Conservation (phyloP, 1,284 basidiomycete species). For the Ustilago loliicola region DNA sequence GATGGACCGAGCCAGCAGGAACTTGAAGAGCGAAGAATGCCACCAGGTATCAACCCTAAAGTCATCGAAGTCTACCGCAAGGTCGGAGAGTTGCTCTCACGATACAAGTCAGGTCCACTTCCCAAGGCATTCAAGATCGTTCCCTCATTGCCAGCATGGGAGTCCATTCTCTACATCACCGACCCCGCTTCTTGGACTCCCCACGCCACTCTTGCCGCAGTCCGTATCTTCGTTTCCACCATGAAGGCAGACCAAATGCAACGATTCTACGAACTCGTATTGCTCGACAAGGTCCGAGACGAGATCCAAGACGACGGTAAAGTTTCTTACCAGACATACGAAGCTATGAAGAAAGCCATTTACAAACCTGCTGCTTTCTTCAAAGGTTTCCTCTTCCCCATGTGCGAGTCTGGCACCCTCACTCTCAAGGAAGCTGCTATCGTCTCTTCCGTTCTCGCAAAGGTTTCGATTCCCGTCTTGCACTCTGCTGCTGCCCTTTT, state of each 20-base stretch:
- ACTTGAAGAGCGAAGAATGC: conserved; percentile 71
- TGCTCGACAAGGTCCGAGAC: conserved; percentile 90
- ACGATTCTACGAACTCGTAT: conserved; percentile 89
- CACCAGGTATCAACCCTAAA: conserved; percentile 90
- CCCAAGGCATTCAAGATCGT: conserved; percentile 99
- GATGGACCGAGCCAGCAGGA: conserved; percentile 30
- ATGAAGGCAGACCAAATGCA: conserved; percentile 97
- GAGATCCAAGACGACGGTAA: conserved; percentile 87
- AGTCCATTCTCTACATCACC: conserved; percentile 92
- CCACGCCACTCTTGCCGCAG: conserved; percentile 93
- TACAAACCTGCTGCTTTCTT: conserved; percentile 99
- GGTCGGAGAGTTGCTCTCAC: conserved; percentile 86
- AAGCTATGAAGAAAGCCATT: conserved; percentile 88
- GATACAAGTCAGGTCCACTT: conserved; percentile 94
- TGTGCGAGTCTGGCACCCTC: conserved; percentile 83
- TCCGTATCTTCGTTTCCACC: conserved; percentile 94
- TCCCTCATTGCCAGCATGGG: conserved; percentile 95
- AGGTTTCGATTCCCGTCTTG: conserved; percentile 92
- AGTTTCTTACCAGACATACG: conserved; percentile 92
- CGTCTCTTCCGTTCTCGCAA: conserved; percentile 89
- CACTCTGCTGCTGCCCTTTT: conserved; percentile 96
- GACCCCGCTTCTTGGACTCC: conserved; percentile 94
- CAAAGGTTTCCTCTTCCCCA: conserved; percentile 96
- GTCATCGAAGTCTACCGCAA: conserved; percentile 92
- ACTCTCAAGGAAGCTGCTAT: conserved; percentile 96